Percentiles rank a stretch among this genome's conserved stretches.
Evolutionary conservation across 2,329 filamentous ascomycete genomes (phyloP).

Genomic region (Thielaviopsis ethacetica): DNA sequence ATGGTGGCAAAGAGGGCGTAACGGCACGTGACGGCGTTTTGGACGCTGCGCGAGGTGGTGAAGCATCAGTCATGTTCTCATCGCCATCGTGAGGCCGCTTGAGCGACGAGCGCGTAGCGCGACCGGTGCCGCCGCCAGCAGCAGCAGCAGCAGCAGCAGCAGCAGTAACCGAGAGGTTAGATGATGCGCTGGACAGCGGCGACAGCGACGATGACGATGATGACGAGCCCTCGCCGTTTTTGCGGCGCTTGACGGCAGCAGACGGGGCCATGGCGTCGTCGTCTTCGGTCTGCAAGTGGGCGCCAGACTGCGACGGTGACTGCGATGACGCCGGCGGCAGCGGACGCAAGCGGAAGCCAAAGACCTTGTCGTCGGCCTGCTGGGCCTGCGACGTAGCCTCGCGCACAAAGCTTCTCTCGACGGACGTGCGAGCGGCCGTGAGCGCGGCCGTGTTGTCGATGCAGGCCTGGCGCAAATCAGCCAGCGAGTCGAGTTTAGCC

Average conservation of each 20-base stretch:
- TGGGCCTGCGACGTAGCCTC: background rate
- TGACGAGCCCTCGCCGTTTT: background rate
- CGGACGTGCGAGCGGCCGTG: constrained; percentile 20
- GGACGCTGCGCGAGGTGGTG: constrained; percentile 33
- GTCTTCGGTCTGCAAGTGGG: background rate
- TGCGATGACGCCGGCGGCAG: background rate
- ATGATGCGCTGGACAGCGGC: background rate
- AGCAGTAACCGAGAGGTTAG: background rate
- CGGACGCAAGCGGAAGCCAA: constrained; percentile 6
- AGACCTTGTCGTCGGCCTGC: background rate
- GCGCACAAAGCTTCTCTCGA: constrained; percentile 25
- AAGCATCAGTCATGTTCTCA: constrained; percentile 29
- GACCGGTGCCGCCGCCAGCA: no score
- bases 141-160: background rate
- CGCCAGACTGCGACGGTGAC: background rate
- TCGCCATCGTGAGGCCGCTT: constrained; percentile 40
- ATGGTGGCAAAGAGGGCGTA: constrained; percentile 39
- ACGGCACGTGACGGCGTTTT: constrained; percentile 39
- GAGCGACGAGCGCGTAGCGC: constrained; percentile 22
- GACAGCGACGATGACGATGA: constrained; percentile 4
- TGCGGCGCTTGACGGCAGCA: no score
- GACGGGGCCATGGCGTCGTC: constrained; percentile 1
- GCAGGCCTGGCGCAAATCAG: constrained; percentile 8
- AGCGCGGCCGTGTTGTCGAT: background rate
- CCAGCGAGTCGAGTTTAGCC: constrained; percentile 14